Evolutionary conservation across 2,329 filamentous ascomycete species (phyloP).

Genomic region (Westerdykella ornata): DNA sequence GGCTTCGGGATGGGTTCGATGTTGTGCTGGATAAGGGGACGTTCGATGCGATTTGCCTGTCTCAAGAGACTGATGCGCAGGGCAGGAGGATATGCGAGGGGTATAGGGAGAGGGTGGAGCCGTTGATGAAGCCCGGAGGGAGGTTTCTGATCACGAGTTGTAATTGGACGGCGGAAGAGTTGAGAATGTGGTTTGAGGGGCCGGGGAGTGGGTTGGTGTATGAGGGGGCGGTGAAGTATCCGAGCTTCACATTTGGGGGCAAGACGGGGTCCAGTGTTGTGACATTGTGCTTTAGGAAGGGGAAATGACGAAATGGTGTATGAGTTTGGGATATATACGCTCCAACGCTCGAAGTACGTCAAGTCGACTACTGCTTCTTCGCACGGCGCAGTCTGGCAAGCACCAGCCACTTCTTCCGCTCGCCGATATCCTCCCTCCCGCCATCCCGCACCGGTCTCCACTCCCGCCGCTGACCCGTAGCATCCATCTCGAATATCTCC

Average conservation of each 20-base stretch:
- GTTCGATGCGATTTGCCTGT: conserved; percentile 89
- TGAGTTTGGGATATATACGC: background rate
- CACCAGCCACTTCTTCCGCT: conserved; percentile 65
- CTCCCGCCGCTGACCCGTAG: conserved; percentile 54
- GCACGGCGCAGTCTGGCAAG: conserved; percentile 41
- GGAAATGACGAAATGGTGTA: conserved; percentile 10
- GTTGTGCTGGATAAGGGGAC: conserved; percentile 97
- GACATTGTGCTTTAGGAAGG: conserved; percentile 70
- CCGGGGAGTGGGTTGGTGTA: conserved; percentile 49
- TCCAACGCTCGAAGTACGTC: background rate
- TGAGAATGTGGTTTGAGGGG: conserved; percentile 69
- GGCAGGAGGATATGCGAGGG: conserved; percentile 63
- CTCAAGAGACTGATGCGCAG: conserved; percentile 45
- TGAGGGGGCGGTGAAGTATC: conserved; percentile 68
- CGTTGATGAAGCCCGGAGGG: conserved; percentile 63
- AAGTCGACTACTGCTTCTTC: background rate
- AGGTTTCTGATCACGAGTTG: conserved; percentile 86
- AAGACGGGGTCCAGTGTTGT: conserved; percentile 82
- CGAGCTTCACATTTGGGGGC: conserved; percentile 82
- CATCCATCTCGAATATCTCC: conserved; percentile 62
- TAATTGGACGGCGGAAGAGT: conserved; percentile 93
- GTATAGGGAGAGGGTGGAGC: conserved; percentile 63
- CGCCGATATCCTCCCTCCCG: conserved; percentile 54
- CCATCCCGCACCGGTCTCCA: conserved; percentile 54
- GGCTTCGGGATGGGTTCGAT: conserved; percentile 67